phyloP scores from a whole-genome alignment of 331 rosid species.

The Malus hybrid region DNA sequence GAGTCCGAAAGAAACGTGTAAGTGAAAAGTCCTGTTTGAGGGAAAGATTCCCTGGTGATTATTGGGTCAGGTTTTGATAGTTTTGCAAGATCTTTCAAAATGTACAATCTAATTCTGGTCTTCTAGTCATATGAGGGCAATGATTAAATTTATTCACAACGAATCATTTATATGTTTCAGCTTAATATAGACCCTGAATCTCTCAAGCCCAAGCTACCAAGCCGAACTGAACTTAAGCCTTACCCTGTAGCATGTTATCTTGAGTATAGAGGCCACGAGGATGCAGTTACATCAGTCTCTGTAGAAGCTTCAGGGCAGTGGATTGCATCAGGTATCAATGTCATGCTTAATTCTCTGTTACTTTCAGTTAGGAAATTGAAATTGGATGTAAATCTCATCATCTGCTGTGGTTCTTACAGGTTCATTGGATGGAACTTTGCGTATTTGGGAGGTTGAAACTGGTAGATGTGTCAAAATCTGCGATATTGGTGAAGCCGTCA shows the following conservation, averaged over 20 bases:
- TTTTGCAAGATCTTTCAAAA: neutral
- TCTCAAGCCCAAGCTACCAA: conserved; percentile 87
- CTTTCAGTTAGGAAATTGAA: neutral
- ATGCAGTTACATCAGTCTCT: conserved; percentile 74
- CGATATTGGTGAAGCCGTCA: conserved; percentile 76
- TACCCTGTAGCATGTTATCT: conserved; percentile 72
- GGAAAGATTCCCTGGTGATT: conserved; percentile 1
- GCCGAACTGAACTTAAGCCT: conserved; percentile 78
- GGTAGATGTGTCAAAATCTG: conserved; percentile 80
- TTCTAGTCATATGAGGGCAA: neutral
- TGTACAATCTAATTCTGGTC: conserved; percentile 1
- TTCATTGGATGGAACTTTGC: conserved; percentile 87
- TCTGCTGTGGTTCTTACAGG: conserved; percentile 42
- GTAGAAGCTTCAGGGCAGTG: conserved; percentile 79
- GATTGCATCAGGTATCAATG: conserved; percentile 86
- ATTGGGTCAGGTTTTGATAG: neutral
- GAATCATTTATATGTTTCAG: conserved; percentile 34
- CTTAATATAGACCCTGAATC: conserved; percentile 85
- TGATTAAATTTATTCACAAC: neutral
- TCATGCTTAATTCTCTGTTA: neutral
- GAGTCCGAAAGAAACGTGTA: conserved; percentile 84
- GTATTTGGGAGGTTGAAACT: conserved; percentile 87
- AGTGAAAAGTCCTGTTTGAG: conserved; percentile 25
- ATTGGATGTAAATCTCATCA: neutral
- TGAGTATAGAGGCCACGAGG: conserved; percentile 84